These are phyloP conservation scores for Entomortierella beljakovae DNA, from an alignment of 192 early-diverging fungal genomes.

Conservation along the genomic window DNA sequence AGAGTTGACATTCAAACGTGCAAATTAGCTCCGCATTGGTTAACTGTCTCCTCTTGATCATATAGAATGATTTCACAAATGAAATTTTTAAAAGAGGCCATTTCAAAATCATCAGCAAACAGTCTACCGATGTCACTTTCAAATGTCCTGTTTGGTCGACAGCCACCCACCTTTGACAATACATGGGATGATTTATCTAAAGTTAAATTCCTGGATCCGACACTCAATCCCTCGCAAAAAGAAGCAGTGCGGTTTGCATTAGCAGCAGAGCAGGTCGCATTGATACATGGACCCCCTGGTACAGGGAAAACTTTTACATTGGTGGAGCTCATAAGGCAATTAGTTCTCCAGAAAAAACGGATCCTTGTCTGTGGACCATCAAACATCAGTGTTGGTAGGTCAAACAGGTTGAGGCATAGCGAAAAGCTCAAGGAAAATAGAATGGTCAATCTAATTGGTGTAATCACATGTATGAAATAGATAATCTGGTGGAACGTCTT, in stretches of 20 bases:
- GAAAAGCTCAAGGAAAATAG: not conserved
- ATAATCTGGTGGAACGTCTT: conserved; percentile 89
- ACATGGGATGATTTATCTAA: conserved; percentile 28
- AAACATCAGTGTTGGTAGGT: conserved; percentile 85
- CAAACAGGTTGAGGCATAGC: not conserved
- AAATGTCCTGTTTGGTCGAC: conserved; percentile 62
- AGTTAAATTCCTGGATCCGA: conserved; percentile 65
- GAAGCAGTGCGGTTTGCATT: conserved; percentile 76
- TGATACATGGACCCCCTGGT: conserved; percentile 91
- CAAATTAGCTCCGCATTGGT: not conserved
- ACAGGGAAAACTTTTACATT: conserved; percentile 92
- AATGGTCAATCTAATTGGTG: not conserved
- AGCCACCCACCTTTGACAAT: conserved; percentile 39
- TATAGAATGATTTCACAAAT: conserved; percentile 48
- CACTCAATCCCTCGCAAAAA: conserved; percentile 77
- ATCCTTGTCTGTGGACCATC: conserved; percentile 92
- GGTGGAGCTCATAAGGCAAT: conserved; percentile 87
- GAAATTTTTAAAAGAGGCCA: conserved; percentile 57
- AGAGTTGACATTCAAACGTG: not conserved
- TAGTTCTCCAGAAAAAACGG: conserved; percentile 65
- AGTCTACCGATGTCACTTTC: conserved; percentile 25
- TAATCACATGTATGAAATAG: conserved; percentile 37
- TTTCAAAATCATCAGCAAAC: conserved; percentile 44
- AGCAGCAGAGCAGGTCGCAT: conserved; percentile 69
- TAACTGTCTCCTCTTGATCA: conserved; percentile 2